Evolutionary conservation across 148 eudicot genomes (phyloP), one percentile per base, ranked within the genome.

Genomic region (Chenopodium quinoa): DNA sequence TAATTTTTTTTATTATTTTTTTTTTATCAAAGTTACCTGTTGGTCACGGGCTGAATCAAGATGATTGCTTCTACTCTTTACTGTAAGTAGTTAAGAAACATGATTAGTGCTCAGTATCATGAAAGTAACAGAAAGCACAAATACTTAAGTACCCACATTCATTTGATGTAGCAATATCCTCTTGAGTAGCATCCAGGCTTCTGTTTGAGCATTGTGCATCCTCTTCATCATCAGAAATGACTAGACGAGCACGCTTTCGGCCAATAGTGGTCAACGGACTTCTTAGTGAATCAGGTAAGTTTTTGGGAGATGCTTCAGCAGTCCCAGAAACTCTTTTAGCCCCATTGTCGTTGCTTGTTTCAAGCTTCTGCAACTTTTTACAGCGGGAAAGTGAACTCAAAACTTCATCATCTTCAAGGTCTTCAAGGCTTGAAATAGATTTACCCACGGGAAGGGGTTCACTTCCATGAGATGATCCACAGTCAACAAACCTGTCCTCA

Each of bases 181-280:
- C 95, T 37, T 56, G 83, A 86, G 73, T 78, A 46, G 52, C 77
- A 73, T 67, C 78, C 75, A 40, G 22, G 78, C 80, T 88, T 84
- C 82, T 83, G 60, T 86, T 70, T 67, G 89, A 80, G 69, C 82
- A 81, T 68, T 75, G 75, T 46, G 72, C 85, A 78, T 93, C 91
- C 79, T 79, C 92, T 88, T 95, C 98, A 85, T 93, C 95, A 76
- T 96, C 99, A 82, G 98, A 93, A 78, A 91, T 89, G 64, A 96
- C 85, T 73, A 92, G 65, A 68, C 97, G 95, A 67, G 78, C 77
- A 78, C 99, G 98, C 79, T 96, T 96, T 75, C 93, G 93, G 80
- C 90, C 82, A 79, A 75, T 85, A 75, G 84, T 29, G 74, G 79
- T 79, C 80, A 86, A 82, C 79, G 93, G 90, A 86, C 89, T 88